Conservation (phyloP, 1,284 basidiomycete species). For the Fomitopsis palustris region DNA sequence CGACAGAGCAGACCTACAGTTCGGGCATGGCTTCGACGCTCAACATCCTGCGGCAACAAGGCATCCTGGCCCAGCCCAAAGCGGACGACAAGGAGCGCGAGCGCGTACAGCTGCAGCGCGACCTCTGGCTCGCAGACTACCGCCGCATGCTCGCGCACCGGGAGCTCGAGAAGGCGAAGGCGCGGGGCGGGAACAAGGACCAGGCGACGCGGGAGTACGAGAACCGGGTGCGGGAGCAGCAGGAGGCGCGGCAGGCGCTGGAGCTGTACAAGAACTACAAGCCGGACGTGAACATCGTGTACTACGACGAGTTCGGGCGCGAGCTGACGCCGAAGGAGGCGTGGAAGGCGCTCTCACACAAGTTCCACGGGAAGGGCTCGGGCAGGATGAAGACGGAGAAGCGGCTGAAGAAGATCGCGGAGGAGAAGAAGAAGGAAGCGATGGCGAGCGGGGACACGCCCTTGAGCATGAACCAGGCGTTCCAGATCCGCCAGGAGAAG, state of each 20-base stretch:
- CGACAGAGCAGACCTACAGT: slow-evolving; percentile 69
- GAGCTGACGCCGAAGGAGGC: slow-evolving; percentile 91
- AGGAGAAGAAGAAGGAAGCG: slow-evolving; percentile 87
- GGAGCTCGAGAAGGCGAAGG: slow-evolving; percentile 74
- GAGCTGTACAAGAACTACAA: slow-evolving; percentile 93
- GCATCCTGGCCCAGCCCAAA: slow-evolving; percentile 70
- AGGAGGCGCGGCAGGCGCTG: slow-evolving; percentile 81
- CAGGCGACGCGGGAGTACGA: slow-evolving; percentile 95
- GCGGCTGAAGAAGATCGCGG: slow-evolving; percentile 87
- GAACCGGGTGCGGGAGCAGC: slow-evolving; percentile 87
- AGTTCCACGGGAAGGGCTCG: slow-evolving; percentile 94
- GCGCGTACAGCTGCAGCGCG: slow-evolving; percentile 77
- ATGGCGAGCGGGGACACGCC: slow-evolving; percentile 94
- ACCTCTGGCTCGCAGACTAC: slow-evolving; percentile 89
- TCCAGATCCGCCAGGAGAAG: slow-evolving; percentile 87
- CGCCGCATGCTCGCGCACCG: slow-evolving; percentile 72
- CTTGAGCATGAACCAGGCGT: slow-evolving; percentile 87
- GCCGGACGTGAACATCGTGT: slow-evolving; percentile 94
- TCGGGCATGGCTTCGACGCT: slow-evolving; percentile 88
- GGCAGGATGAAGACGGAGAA: slow-evolving; percentile 96
- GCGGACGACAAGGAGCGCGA: slow-evolving; percentile 80
- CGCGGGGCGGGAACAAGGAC: slow-evolving; percentile 83
- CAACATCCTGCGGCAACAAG: slow-evolving; percentile 87
- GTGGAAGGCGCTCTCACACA: slow-evolving; percentile 93
- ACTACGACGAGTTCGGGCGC: slow-evolving; percentile 96